These are phyloP conservation scores for Scheffersomyces amazonensis DNA, from an alignment of 805 yeast genomes.

Conservation along the genomic window DNA sequence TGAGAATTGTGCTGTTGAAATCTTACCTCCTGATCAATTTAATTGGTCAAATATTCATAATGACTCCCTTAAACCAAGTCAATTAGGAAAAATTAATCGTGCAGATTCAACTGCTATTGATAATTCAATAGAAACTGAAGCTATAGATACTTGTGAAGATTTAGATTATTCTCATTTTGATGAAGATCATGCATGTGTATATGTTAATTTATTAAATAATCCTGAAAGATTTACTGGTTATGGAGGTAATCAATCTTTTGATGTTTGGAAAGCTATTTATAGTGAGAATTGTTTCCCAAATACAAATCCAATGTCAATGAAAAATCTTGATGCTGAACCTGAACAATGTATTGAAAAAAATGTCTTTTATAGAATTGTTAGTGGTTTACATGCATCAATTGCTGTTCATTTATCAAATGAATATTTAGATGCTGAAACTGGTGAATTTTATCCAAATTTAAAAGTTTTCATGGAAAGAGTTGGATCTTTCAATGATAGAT, in stretches of 20 bases:
- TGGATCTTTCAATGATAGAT: slow-evolving; percentile 84
- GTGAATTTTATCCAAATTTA: slow-evolving; percentile 81
- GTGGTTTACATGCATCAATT: slow-evolving; percentile 95
- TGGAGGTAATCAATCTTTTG: slow-evolving; percentile 86
- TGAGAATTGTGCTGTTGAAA: slow-evolving; percentile 86
- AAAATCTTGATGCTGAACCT: slow-evolving; percentile 23
- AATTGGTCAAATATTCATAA: slow-evolving; percentile 51
- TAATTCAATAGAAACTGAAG: slow-evolving; percentile 6
- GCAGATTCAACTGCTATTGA: slow-evolving; percentile 14
- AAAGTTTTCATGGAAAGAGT: slow-evolving; percentile 84
- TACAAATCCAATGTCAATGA: slow-evolving; percentile 35
- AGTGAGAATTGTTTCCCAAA: slow-evolving; percentile 83
- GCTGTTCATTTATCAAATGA: slow-evolving; percentile 91
- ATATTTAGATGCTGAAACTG: slow-evolving; percentile 60
- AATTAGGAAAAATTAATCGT: slow-evolving; percentile 48
- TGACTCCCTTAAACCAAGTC: slow-evolving; percentile 71
- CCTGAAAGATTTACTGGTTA: slow-evolving; percentile 98
- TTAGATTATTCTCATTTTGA: slow-evolving; percentile 71
- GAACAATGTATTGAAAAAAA: slow-evolving; percentile 78
- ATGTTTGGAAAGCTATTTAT: slow-evolving; percentile 91
- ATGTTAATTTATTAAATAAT: slow-evolving; percentile 81
- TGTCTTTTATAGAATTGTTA: slow-evolving; percentile 78
- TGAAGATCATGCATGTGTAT: slow-evolving; percentile 67
- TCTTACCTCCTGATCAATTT: slow-evolving; percentile 63
- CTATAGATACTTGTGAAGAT: slow-evolving; percentile 35